A percentile compares a stretch with the other conserved stretches of the same genome.
Conservation (phyloP, 106 monocot genomes). For the Dendrobium nobile region DNA sequence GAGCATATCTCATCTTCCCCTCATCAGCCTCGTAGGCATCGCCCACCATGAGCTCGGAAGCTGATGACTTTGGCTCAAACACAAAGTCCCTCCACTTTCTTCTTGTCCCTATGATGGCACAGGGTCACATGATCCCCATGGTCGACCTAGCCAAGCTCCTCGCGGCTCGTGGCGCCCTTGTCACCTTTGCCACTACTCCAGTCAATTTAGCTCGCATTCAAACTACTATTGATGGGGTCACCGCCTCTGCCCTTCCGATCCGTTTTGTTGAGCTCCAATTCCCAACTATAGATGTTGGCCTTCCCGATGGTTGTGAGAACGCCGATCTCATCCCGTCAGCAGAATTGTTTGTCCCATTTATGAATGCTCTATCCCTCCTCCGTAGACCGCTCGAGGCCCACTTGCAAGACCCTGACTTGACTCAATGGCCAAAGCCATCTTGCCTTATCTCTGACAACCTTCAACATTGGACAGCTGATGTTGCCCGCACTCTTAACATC, state of each 20-base stretch:
- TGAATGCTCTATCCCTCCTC: background rate
- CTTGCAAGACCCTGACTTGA: background rate
- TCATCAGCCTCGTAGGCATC: no score
- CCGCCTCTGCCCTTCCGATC: conserved; percentile 8
- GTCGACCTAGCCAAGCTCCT: conserved; percentile 13
- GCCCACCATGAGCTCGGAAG: no score
- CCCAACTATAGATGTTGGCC: background rate
- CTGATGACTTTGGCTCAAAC: no score
- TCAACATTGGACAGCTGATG: conserved; percentile 19
- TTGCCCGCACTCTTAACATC: background rate
- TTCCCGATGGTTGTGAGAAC: conserved; percentile 16
- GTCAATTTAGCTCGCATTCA: conserved; percentile 8
- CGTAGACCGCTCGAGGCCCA: background rate
- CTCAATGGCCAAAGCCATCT: background rate
- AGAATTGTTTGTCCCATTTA: conserved; percentile 8
- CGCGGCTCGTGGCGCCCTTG: background rate
- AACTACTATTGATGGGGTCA: background rate
- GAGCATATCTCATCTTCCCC: no score
- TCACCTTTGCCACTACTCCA: conserved; percentile 15
- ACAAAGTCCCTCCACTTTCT: conserved; percentile 14
- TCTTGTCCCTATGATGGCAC: conserved; percentile 14
- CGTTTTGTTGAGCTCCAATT: background rate
- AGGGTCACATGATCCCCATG: conserved; percentile 24
- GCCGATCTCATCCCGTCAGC: background rate
- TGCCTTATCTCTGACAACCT: conserved; percentile 24